A percentile compares a stretch with the other conserved stretches of the same genome.
These are phyloP conservation scores for Alternaria hordeiaustralica DNA, from an alignment of 2,329 filamentous ascomycete genomes.

Conservation along the genomic window DNA sequence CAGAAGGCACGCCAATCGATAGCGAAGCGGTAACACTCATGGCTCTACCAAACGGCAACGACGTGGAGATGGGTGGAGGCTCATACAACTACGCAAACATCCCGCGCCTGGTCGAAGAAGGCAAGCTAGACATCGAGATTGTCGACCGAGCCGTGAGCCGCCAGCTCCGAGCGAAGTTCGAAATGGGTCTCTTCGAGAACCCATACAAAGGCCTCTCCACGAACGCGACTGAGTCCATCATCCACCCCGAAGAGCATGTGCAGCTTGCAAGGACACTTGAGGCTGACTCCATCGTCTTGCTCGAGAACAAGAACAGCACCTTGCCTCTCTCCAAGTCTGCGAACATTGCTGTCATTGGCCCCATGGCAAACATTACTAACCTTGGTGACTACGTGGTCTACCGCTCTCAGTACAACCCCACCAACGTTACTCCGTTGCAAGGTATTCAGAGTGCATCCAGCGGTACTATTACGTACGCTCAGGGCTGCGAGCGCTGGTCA, in stretches of 20 bases:
- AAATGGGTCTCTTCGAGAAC: conserved; percentile 73
- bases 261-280: conserved; percentile 69
- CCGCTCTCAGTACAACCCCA: conserved; percentile 61
- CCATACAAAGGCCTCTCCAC: conserved; percentile 67
- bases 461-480: conserved; percentile 68
- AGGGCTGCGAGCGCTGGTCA: conserved; percentile 77
- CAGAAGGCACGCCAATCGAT: conserved; percentile 61
- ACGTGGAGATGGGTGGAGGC: conserved; percentile 79
- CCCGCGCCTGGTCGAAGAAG: conserved; percentile 66
- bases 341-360: conserved; percentile 75
- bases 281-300: conserved; percentile 72
- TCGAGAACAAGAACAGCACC: conserved; percentile 72
- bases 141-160: conserved; percentile 72
- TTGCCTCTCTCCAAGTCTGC: conserved; percentile 71
- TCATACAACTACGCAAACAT: conserved; percentile 72
- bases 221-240: conserved; percentile 62
- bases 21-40: conserved; percentile 69
- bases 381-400: conserved; percentile 78
- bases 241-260: conserved; percentile 67
- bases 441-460: conserved; percentile 67
- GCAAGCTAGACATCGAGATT: conserved; percentile 63
- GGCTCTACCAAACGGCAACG: conserved; percentile 71
- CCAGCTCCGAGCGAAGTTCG: conserved; percentile 71
- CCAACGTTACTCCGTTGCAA: conserved; percentile 72
- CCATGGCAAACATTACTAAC: conserved; percentile 66